phyloP scores from a whole-genome alignment of 1,284 basidiomycete species.

The Tilletia indica region DNA sequence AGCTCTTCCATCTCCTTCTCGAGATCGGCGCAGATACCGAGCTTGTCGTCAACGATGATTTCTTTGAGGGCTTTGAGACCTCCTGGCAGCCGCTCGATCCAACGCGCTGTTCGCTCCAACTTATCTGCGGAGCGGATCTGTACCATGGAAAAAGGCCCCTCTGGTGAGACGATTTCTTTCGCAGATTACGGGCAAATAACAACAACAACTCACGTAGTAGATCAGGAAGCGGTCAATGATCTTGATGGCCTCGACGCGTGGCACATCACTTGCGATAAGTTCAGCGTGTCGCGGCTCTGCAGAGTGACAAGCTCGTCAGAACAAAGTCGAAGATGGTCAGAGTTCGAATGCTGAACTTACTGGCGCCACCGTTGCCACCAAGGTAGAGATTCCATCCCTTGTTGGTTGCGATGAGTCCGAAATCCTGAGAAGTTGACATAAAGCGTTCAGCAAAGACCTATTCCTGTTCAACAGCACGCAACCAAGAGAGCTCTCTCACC shows the following conservation, averaged over 20 bases:
- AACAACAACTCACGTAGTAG: slow-evolving; percentile 18
- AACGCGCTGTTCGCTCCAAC: slow-evolving; percentile 68
- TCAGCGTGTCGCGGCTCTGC: slow-evolving; percentile 63
- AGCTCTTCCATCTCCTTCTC: slow-evolving; percentile 71
- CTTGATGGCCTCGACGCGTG: slow-evolving; percentile 58
- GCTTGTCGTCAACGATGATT: slow-evolving; percentile 71
- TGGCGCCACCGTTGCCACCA: slow-evolving; percentile 73
- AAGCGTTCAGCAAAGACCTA: background rate
- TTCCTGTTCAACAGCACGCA: background rate
- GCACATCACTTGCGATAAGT: slow-evolving; percentile 60
- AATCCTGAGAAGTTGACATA: slow-evolving; percentile 62
- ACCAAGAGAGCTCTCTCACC: background rate
- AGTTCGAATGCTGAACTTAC: background rate
- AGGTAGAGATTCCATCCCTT: slow-evolving; percentile 67
- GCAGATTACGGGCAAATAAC: too few species aligned
- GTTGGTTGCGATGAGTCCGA: slow-evolving; percentile 74
- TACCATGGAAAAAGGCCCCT: slow-evolving; percentile 51
- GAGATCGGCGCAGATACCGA: slow-evolving; percentile 72
- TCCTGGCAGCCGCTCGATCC: slow-evolving; percentile 72
- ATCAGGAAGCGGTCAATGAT: slow-evolving; percentile 71
- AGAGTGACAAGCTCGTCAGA: background rate
- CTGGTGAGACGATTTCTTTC: too few species aligned
- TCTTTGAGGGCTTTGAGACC: slow-evolving; percentile 68
- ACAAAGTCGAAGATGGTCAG: background rate
- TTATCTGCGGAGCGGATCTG: slow-evolving; percentile 69